Evolutionary conservation across 176 grass and related monocot species (phyloP).

Genomic region (Aechmea fasciata): DNA sequence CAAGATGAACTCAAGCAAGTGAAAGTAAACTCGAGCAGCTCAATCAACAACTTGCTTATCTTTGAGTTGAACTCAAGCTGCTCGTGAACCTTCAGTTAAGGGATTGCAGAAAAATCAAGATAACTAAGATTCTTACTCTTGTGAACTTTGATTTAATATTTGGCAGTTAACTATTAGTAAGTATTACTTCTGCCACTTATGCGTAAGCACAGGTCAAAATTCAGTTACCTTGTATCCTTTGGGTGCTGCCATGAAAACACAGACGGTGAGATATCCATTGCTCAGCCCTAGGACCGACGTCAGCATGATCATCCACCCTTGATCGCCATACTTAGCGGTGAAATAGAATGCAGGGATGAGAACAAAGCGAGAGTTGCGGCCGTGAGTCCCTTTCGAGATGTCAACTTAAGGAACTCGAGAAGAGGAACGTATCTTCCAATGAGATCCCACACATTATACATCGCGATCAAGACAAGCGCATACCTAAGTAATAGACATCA

Average conservation of each 20-base stretch:
- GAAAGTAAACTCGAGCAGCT: no score
- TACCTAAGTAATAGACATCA: slow-evolving; percentile 33
- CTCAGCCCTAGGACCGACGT: slow-evolving; percentile 47
- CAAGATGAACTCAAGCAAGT: no score
- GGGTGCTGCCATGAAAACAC: slow-evolving; percentile 46
- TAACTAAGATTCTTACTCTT: no score
- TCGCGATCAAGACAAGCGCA: slow-evolving; percentile 48
- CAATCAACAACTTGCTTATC: no score
- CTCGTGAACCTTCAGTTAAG: neutral
- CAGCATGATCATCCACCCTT: slow-evolving; percentile 65
- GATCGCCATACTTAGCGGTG: slow-evolving; percentile 45
- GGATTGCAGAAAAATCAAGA: neutral
- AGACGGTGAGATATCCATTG: slow-evolving; percentile 62
- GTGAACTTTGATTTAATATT: no score
- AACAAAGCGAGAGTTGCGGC: slow-evolving; percentile 30
- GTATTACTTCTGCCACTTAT: no score
- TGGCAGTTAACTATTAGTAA: no score
- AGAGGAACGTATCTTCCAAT: slow-evolving; percentile 69
- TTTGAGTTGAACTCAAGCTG: no score
- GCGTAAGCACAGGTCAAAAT: no score
- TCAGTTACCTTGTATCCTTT: slow-evolving; percentile 54
- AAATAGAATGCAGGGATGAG: slow-evolving; percentile 69
- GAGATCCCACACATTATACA: slow-evolving; percentile 55
- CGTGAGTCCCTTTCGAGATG: slow-evolving; percentile 46
- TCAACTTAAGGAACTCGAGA: slow-evolving; percentile 33